Conservation (phyloP, 169 alveolate species). For the Fabrea salina region DNA sequence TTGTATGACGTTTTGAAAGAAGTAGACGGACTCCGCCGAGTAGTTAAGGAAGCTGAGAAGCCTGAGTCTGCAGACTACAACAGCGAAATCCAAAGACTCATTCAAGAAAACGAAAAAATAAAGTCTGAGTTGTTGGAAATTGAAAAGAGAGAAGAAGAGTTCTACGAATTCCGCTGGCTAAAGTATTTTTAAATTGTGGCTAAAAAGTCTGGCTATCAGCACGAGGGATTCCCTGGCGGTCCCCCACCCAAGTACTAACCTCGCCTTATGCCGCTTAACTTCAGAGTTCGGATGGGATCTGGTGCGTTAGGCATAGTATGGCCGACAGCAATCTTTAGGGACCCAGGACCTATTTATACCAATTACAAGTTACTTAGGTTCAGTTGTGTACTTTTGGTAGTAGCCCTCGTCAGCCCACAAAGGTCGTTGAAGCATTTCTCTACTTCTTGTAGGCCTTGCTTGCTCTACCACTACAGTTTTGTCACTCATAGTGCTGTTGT, state of each 20-base stretch:
- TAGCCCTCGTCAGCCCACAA: constrained; percentile 19
- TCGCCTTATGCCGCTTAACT: too few relatives aligned
- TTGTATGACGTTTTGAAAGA: background rate
- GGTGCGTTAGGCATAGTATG: too few relatives aligned
- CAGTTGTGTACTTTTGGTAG: constrained; percentile 6
- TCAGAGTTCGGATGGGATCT: too few relatives aligned
- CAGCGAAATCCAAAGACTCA: background rate
- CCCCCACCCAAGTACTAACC: too few relatives aligned
- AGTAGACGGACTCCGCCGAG: background rate
- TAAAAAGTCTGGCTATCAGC: too few relatives aligned
- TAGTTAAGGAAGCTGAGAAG: too few relatives aligned
- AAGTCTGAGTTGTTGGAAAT: background rate
- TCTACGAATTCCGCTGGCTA: background rate
- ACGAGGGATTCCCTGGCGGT: too few relatives aligned
- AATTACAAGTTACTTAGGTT: too few relatives aligned
- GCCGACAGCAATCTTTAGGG: too few relatives aligned
- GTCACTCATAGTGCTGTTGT: background rate
- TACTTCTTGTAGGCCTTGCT: constrained; percentile 7
- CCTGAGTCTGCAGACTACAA: too few relatives aligned
- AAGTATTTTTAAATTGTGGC: too few relatives aligned
- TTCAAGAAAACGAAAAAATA: background rate
- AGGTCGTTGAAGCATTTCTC: constrained; percentile 5
- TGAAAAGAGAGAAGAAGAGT: background rate
- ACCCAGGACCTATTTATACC: too few relatives aligned
- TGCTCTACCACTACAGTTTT: background rate